A percentile compares a stretch with the other conserved stretches of the same genome.
These are phyloP conservation scores for Effrenium voratum DNA, from an alignment of 73 alveolate species.

Conservation along the genomic window DNA sequence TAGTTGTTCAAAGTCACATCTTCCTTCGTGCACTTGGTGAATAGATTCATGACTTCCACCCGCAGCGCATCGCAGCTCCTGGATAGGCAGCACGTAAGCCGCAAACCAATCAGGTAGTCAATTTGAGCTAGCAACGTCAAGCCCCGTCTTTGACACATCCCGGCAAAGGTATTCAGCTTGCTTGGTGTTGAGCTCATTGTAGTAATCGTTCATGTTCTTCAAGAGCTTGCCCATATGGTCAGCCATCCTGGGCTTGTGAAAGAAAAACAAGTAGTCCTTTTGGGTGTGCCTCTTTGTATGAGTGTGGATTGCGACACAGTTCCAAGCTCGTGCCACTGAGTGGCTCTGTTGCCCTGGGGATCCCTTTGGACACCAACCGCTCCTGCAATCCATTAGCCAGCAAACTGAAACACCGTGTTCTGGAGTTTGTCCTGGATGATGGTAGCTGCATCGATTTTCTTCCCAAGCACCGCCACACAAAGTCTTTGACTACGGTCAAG, in stretches of 20 bases:
- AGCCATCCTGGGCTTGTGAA: background rate
- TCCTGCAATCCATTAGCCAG: too few species aligned
- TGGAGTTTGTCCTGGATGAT: too few species aligned
- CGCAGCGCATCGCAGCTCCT: background rate
- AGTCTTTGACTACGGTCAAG: too few species aligned
- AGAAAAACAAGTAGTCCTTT: too few species aligned
- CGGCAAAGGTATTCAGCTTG: background rate
- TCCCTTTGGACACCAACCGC: too few species aligned
- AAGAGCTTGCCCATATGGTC: background rate
- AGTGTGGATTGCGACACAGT: too few species aligned
- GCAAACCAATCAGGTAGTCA: background rate
- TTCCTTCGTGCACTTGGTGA: constrained; percentile 1
- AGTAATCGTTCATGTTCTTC: background rate
- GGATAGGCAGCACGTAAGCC: background rate
- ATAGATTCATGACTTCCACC: background rate
- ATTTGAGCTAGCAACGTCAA: background rate
- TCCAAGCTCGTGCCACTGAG: too few species aligned
- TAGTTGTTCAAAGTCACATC: background rate
- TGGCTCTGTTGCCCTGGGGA: too few species aligned
- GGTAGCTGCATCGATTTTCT: too few species aligned
- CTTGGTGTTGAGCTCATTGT: background rate
- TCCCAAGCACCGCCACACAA: too few species aligned
- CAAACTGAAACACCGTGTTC: too few species aligned
- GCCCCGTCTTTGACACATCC: background rate
- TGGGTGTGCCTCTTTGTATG: too few species aligned